Percentiles rank a stretch among this genome's conserved stretches.
Evolutionary conservation across 2,329 filamentous ascomycete species (phyloP).

Genomic region (Fusarium goolgardi): DNA sequence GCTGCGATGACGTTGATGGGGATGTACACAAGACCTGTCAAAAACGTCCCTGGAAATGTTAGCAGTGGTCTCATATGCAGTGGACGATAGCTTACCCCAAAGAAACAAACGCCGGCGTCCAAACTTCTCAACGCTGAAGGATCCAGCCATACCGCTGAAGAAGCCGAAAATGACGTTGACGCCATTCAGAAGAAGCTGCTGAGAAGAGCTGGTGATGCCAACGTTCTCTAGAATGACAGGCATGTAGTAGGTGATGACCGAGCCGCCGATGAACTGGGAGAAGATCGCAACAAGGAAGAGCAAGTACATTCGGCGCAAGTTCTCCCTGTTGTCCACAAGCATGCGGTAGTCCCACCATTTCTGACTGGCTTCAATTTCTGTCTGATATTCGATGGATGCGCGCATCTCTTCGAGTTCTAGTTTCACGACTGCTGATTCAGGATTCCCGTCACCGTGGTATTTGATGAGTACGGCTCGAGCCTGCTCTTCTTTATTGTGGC

Average conservation of each 20-base stretch:
- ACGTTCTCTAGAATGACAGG: constrained; percentile 3
- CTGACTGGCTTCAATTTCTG: background rate
- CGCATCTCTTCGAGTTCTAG: constrained; percentile 1
- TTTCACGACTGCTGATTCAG: background rate
- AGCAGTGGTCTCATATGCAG: background rate
- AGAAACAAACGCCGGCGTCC: constrained; percentile 1
- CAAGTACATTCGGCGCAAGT: constrained; percentile 2
- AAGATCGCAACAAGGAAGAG: constrained; percentile 1
- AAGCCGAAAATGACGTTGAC: background rate
- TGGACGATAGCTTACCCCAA: background rate
- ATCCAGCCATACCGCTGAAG: background rate
- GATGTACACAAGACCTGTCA: constrained; percentile 12
- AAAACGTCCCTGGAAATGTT: background rate
- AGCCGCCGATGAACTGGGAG: constrained; percentile 3
- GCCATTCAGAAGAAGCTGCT: constrained; percentile 1
- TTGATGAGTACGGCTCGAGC: background rate
- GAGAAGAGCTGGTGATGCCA: constrained; percentile 12
- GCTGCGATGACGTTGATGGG: constrained; percentile 12
- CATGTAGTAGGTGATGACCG: constrained; percentile 10
- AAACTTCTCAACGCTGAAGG: constrained; percentile 2
- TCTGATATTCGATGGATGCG: background rate
- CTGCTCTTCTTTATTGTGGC: background rate
- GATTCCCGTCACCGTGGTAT: background rate
- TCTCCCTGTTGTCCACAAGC: constrained; percentile 3
- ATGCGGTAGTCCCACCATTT: constrained; percentile 15